A percentile compares a stretch with the other conserved stretches of the same genome.
phyloP scores from a whole-genome alignment of 768 basidiomycete species.

The Kwoniella mangroviensis region DNA sequence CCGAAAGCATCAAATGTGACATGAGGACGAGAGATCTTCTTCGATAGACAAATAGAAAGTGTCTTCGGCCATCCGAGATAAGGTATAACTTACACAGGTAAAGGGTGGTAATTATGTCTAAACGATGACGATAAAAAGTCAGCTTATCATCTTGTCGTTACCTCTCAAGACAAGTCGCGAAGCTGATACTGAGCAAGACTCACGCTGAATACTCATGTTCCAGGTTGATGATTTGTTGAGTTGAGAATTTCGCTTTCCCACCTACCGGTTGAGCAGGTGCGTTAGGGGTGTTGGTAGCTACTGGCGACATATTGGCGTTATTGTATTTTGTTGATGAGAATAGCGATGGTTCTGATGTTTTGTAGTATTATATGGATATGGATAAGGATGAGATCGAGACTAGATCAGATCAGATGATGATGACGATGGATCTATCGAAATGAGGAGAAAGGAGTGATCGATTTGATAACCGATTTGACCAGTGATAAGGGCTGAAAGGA shows the following conservation, averaged over 20 bases:
- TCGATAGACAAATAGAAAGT: not conserved
- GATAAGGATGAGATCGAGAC: no score
- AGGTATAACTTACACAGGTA: conserved; percentile 67
- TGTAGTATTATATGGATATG: no score
- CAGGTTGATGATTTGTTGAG: conserved; percentile 69
- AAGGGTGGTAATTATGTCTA: conserved; percentile 84
- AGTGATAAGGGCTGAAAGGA: no score
- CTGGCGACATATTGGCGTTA: conserved; percentile 16
- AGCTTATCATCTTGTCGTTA: not conserved
- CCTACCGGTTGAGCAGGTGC: conserved; percentile 15
- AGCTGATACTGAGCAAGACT: conserved; percentile 17
- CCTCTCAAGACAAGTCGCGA: no score
- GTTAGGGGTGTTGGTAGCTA: conserved; percentile 15
- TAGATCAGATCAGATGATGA: no score
- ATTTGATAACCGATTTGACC: no score
- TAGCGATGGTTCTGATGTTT: not conserved
- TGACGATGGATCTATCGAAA: no score
- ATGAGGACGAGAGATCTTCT: no score
- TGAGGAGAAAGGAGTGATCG: no score
- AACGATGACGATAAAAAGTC: conserved; percentile 42
- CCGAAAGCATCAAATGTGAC: no score
- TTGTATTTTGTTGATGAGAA: conserved; percentile 5
- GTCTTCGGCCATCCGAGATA: not conserved
- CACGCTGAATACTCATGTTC: conserved; percentile 67
- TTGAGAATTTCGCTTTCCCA: conserved; percentile 47